phyloP scores from a whole-genome alignment of 2,329 filamentous ascomycete genomes.

The Emmonsiellopsis sp. region DNA sequence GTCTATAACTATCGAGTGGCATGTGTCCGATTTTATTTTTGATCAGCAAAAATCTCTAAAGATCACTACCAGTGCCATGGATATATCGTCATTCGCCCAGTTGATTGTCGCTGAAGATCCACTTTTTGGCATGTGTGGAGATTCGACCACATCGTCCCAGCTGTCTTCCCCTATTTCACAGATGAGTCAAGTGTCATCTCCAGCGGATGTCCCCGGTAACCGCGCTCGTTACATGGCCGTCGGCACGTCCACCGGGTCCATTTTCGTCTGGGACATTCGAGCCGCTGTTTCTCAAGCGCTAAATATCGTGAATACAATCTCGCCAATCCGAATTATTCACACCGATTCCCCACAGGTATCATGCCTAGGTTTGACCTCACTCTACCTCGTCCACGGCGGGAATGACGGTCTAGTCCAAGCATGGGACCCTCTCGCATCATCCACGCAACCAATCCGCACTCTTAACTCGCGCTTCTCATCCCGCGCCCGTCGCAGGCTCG shows the following conservation, averaged over 20 bases:
- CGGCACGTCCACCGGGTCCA: constrained; percentile 67
- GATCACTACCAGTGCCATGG: constrained; percentile 62
- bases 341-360: constrained; percentile 86
- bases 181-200: constrained; percentile 31
- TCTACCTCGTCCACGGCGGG: constrained; percentile 87
- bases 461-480: constrained; percentile 77
- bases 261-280: constrained; percentile 79
- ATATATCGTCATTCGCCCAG: constrained; percentile 63
- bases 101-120: constrained; percentile 72
- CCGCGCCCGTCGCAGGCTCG: constrained; percentile 65
- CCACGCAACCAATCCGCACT: constrained; percentile 66
- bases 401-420: constrained; percentile 92
- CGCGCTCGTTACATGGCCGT: constrained; percentile 70
- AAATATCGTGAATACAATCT: constrained; percentile 49
- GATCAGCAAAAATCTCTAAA: constrained; percentile 49
- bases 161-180: constrained; percentile 44
- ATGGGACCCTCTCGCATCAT: constrained; percentile 91
- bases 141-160: constrained; percentile 44
- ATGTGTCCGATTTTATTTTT: constrained; percentile 51
- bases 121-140: constrained; percentile 49
- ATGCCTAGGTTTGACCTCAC: constrained; percentile 68
- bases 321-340: constrained; percentile 70
- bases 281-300: constrained; percentile 48
- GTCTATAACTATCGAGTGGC: constrained; percentile 54
- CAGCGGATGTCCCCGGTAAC: constrained; percentile 68